Evolutionary conservation across 2,329 filamentous ascomycete species (phyloP).

Genomic region (Monilinia fructigena): DNA sequence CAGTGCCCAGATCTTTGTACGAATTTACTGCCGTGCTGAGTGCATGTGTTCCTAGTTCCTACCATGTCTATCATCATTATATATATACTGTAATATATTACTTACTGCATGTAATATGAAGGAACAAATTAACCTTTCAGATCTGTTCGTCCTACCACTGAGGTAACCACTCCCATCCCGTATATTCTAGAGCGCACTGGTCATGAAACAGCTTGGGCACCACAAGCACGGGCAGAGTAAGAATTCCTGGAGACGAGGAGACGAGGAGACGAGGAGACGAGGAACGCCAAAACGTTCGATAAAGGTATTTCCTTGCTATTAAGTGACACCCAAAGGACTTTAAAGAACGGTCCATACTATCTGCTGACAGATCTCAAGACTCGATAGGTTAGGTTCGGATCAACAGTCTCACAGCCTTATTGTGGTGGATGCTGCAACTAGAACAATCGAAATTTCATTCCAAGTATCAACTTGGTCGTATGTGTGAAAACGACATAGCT

Average conservation of each 20-base stretch:
- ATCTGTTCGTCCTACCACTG: slow-evolving; percentile 12
- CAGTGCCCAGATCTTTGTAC: background rate
- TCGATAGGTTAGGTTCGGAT: background rate
- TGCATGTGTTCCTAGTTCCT: background rate
- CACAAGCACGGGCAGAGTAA: slow-evolving; percentile 9
- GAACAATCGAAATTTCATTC: background rate
- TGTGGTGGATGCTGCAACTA: background rate
- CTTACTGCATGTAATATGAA: background rate
- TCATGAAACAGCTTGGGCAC: slow-evolving; percentile 19
- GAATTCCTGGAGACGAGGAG: slow-evolving; percentile 23
- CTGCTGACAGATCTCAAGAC: slow-evolving; percentile 1
- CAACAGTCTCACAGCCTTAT: background rate
- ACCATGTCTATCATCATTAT: no score
- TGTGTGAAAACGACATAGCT: slow-evolving; percentile 29
- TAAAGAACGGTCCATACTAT: background rate
- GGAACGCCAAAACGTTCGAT: background rate
- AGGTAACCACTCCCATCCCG: slow-evolving; percentile 1
- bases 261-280: background rate
- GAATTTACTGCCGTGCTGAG: background rate
- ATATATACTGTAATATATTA: no score
- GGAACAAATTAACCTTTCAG: slow-evolving; percentile 10
- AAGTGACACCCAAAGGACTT: background rate
- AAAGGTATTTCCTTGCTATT: background rate
- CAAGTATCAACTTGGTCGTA: slow-evolving; percentile 19
- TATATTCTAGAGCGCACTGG: slow-evolving; percentile 1